These are phyloP conservation scores for Aspergillus costaricaensis DNA, from an alignment of 2,329 filamentous ascomycete species.

Conservation along the genomic window DNA sequence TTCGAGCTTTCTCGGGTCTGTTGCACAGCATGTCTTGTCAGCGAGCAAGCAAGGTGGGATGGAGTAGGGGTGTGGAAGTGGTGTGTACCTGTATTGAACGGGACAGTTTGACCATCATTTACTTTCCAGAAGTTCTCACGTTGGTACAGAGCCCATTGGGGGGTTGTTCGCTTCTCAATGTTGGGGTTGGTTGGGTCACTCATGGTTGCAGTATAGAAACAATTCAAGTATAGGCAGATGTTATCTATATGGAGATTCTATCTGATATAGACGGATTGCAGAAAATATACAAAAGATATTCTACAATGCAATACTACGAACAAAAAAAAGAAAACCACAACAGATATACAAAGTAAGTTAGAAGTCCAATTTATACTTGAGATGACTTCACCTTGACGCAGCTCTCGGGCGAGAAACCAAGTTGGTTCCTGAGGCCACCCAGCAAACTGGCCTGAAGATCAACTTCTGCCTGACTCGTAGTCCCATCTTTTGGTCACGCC, in stretches of 20 bases:
- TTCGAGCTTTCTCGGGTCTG: conserved; percentile 60
- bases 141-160: conserved; percentile 58
- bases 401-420: conserved; percentile 15
- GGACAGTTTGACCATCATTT: conserved; percentile 52
- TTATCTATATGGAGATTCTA: background rate
- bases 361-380: background rate
- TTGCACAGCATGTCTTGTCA: background rate
- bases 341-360: background rate
- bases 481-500: no score
- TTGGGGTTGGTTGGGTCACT: conserved; percentile 56
- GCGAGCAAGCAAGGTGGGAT: no score
- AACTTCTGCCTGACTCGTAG: background rate
- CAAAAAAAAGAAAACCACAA: background rate
- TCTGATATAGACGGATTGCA: background rate
- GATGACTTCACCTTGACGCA: conserved; percentile 36
- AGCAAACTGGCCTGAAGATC: background rate
- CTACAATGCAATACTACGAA: background rate
- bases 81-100: conserved; percentile 54
- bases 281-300: background rate
- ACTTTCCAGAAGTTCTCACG: conserved; percentile 57
- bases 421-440: conserved; percentile 4
- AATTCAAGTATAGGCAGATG: background rate
- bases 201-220: conserved; percentile 16
- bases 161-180: conserved; percentile 52
- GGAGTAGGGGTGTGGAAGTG: background rate